These are phyloP conservation scores for Neonectria coccinea DNA, from an alignment of 2,329 filamentous ascomycete species.

Conservation along the genomic window DNA sequence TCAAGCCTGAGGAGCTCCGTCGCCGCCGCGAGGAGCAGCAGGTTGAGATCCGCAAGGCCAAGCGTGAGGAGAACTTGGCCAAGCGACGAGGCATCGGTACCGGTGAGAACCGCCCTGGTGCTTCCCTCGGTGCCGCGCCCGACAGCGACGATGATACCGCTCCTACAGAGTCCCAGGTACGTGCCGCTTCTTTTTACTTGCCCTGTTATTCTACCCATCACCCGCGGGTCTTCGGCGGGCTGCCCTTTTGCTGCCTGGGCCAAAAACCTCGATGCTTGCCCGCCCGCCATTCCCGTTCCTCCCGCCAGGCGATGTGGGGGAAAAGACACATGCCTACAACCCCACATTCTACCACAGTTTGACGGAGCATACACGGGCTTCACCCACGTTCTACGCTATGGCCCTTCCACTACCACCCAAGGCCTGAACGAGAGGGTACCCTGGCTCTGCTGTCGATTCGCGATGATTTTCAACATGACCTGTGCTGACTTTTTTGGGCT, in stretches of 20 bases:
- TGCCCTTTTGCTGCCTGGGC: conserved; percentile 11
- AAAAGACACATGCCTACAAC: conserved; percentile 45
- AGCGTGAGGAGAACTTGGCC: conserved; percentile 98
- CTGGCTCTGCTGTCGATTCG: conserved; percentile 12
- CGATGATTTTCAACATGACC: conserved; percentile 18
- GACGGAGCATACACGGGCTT: conserved; percentile 32
- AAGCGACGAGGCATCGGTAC: conserved; percentile 95
- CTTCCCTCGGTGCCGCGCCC: conserved; percentile 85
- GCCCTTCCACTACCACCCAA: conserved; percentile 15
- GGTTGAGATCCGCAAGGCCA: conserved; percentile 98
- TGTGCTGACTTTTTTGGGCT: conserved; percentile 38
- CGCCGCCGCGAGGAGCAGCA: conserved; percentile 99
- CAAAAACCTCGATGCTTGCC: conserved; percentile 28
- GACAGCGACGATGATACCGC: conserved; percentile 98
- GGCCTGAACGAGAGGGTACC: conserved; percentile 15
- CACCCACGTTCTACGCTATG: conserved; percentile 28
- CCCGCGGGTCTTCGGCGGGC: background rate
- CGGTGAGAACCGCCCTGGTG: conserved; percentile 82
- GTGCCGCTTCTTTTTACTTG: conserved; percentile 29
- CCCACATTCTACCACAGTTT: conserved; percentile 47
- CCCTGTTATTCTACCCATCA: conserved; percentile 19
- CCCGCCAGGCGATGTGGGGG: conserved; percentile 49
- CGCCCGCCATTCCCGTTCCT: conserved; percentile 35
- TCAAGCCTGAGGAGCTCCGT: conserved; percentile 98
- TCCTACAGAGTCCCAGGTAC: conserved; percentile 95